phyloP scores from a whole-genome alignment of 108 stramenopile species.

The Nitzschia sp. region DNA sequence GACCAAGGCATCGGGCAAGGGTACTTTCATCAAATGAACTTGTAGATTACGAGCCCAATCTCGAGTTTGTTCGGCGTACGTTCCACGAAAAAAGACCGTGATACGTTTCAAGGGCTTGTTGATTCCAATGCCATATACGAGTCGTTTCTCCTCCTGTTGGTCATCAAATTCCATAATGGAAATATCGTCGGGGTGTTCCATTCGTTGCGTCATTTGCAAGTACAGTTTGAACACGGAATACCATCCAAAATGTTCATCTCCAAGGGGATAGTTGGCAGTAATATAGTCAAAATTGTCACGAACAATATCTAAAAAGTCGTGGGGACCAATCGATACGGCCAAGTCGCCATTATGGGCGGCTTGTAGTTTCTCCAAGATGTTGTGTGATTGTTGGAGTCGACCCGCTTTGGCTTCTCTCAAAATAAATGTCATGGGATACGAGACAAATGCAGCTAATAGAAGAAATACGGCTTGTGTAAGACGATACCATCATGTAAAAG shows the following conservation, averaged over 20 bases:
- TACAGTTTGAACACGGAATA: constrained; percentile 5
- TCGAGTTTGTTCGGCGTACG: constrained; percentile 6
- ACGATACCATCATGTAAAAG: background rate
- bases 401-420: constrained; percentile 19
- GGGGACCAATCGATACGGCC: background rate
- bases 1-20: constrained; percentile 30
- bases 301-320: constrained; percentile 22
- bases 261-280: background rate
- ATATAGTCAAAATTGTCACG: constrained; percentile 19
- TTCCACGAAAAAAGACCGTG: constrained; percentile 42
- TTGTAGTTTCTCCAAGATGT: constrained; percentile 9
- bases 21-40: constrained; percentile 18
- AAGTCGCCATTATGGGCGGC: constrained; percentile 11
- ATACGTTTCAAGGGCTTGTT: constrained; percentile 36
- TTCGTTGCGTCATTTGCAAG: background rate
- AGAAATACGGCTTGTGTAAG: no score
- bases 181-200: constrained; percentile 1
- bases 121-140: constrained; percentile 35
- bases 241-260: constrained; percentile 16
- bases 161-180: constrained; percentile 41
- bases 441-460: constrained; percentile 13
- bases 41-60: constrained; percentile 14
- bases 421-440: constrained; percentile 27
- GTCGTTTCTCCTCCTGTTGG: constrained; percentile 9
- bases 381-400: background rate